These are phyloP conservation scores for Diplodia seriata DNA, from an alignment of 2,329 filamentous ascomycete genomes.

Conservation along the genomic window DNA sequence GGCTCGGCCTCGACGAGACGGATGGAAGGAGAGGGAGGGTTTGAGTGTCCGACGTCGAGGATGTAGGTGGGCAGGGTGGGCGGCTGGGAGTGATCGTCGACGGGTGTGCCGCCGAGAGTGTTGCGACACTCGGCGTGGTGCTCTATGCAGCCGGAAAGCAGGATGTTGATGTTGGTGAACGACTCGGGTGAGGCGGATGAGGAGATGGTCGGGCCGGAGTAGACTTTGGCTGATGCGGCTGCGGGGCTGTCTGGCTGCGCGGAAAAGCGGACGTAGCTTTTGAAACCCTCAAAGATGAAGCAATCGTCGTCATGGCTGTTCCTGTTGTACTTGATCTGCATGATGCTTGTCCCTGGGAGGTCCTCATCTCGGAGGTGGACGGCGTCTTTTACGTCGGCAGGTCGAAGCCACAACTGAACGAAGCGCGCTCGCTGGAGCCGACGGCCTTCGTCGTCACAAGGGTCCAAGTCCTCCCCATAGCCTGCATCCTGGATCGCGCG, in stretches of 20 bases:
- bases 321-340: conserved; percentile 12
- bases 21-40: neutral
- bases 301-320: neutral
- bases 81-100: conserved; percentile 4
- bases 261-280: neutral
- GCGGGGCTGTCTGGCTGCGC: conserved; percentile 11
- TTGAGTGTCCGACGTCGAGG: conserved; percentile 18
- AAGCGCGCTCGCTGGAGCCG: neutral
- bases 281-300: neutral
- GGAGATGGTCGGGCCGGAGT: neutral
- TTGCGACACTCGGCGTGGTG: conserved; percentile 3
- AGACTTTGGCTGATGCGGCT: neutral
- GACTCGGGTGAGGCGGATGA: neutral
- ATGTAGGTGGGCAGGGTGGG: conserved; percentile 28
- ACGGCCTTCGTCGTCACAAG: conserved; percentile 1
- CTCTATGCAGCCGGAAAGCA: neutral
- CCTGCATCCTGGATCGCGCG: neutral
- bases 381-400: neutral
- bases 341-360: conserved; percentile 1
- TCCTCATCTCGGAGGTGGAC: neutral
- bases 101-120: neutral
- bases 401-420: neutral
- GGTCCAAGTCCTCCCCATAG: conserved; percentile 8
- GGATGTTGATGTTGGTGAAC: neutral
- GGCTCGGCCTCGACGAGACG: neutral